Evolutionary conservation across 176 grass and related monocot species (phyloP).

Genomic region (Oryza rufipogon): DNA sequence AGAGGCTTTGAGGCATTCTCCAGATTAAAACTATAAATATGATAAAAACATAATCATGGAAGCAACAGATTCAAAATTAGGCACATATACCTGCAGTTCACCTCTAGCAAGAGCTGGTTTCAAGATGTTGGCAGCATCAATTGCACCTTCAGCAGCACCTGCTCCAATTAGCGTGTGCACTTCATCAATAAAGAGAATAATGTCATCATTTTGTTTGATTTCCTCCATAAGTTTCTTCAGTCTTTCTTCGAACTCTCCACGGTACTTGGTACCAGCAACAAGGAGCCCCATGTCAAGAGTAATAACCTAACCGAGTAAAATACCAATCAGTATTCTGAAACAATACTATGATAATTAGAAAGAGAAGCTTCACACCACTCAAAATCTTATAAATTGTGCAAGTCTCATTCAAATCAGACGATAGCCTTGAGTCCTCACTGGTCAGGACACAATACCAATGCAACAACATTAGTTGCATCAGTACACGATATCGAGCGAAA

Average conservation of each 20-base stretch:
- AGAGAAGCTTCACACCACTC: background rate
- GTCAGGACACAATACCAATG: background rate
- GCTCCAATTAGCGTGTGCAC: conserved; percentile 98
- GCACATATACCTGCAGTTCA: conserved; percentile 86
- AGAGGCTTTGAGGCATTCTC: background rate
- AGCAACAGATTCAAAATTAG: conserved; percentile 16
- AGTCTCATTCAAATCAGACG: background rate
- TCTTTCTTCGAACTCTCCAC: conserved; percentile 99
- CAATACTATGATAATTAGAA: conserved; percentile 8
- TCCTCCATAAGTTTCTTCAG: conserved; percentile 99
- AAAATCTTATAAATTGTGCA: background rate
- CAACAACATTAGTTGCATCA: background rate
- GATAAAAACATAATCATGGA: conserved; percentile 19
- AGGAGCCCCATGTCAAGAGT: conserved; percentile 99
- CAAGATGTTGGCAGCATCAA: conserved; percentile 99
- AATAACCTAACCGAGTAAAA: conserved; percentile 67
- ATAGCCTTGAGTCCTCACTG: background rate
- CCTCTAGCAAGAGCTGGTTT: conserved; percentile 99
- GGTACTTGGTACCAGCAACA: conserved; percentile 98
- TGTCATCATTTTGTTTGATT: conserved; percentile 98
- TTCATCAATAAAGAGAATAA: conserved; percentile 99
- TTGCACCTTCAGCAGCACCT: conserved; percentile 97
- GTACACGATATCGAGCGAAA: background rate
- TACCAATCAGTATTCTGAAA: conserved; percentile 15
- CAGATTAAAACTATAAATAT: background rate